Evolutionary conservation across 257 asterid species (phyloP).

Genomic region (Salvia rosmarinus): DNA sequence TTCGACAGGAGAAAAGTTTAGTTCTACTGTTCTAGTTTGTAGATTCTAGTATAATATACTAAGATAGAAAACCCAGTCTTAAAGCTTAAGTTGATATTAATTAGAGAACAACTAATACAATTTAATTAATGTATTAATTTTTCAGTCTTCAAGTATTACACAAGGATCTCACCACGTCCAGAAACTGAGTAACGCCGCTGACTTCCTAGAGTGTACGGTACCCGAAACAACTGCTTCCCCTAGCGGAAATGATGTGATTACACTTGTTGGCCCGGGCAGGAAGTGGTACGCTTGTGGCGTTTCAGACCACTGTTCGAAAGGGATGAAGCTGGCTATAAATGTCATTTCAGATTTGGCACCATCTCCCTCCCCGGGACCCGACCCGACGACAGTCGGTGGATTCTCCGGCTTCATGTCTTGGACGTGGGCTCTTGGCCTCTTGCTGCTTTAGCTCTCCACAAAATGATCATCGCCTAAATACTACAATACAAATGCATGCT

Average conservation of each 20-base stretch:
- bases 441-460: constrained; percentile 2
- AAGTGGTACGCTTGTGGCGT: constrained; percentile 49
- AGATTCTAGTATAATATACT: too few species aligned
- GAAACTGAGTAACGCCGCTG: constrained; percentile 17
- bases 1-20: too few species aligned
- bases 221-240: background rate
- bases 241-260: constrained; percentile 35
- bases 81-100: too few species aligned
- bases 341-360: constrained; percentile 12
- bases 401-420: background rate
- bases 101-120: too few species aligned
- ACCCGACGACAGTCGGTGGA: background rate
- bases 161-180: constrained; percentile 44
- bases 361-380: background rate
- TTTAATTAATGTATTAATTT: too few species aligned
- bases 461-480: background rate
- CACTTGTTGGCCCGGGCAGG: constrained; percentile 36
- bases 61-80: too few species aligned
- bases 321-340: constrained; percentile 41
- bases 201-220: background rate
- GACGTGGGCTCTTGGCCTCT: constrained; percentile 1
- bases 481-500: too few species aligned
- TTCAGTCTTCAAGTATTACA: constrained; percentile 50
- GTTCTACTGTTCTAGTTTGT: too few species aligned
- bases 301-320: constrained; percentile 35